Base-by-base conservation (phyloP, 1,284 basidiomycete species). In the Neonothopanus nambi region DNA sequence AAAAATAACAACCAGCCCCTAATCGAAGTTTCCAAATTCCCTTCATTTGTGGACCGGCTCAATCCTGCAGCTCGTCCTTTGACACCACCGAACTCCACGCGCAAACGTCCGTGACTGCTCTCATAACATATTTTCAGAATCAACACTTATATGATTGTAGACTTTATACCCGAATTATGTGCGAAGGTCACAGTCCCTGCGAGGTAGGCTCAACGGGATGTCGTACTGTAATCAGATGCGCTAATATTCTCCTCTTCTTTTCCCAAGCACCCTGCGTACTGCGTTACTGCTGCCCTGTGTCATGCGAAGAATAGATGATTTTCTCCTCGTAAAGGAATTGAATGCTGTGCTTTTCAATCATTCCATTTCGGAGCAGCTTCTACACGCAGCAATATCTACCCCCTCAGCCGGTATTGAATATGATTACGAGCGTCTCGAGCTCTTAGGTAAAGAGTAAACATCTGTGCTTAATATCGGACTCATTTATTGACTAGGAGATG, bases 391-490 rank as follows among this genome's bases (percentile, higher is more conserved):
- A 8, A 70, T 91, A 35, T 83, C 82, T 55, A 72, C 89, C 0
- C 85, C 86, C 17, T 81, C 87, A 12, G 82, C 82, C 33, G 78
- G 78, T 35, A 75, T 79, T 36, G 88, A 87, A 57, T 76, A 77
- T 56, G 79, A 93, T 69, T 93, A 93, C 66, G 89, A 93, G 68
- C 81, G 91, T 35, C 70, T 92, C 35, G 91, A 93, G 65, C 74
- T 92, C 48, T 76, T 93, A 26, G 91, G 90, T 89, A 65, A 57
- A 66, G n/a, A n/a, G n/a, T n/a, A n/a, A n/a, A n/a, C n/a, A n/a
- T n/a, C n/a, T n/a, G n/a, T n/a, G n/a, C n/a, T n/a, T n/a, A n/a
- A n/a, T n/a, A n/a, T n/a, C n/a, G n/a, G n/a, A n/a, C n/a, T n/a
- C n/a, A n/a, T n/a, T 46, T 44, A 51, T 38, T 46, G 50, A 36